phyloP scores from a whole-genome alignment of 805 yeast species.

The Sungouiella thailandica region DNA sequence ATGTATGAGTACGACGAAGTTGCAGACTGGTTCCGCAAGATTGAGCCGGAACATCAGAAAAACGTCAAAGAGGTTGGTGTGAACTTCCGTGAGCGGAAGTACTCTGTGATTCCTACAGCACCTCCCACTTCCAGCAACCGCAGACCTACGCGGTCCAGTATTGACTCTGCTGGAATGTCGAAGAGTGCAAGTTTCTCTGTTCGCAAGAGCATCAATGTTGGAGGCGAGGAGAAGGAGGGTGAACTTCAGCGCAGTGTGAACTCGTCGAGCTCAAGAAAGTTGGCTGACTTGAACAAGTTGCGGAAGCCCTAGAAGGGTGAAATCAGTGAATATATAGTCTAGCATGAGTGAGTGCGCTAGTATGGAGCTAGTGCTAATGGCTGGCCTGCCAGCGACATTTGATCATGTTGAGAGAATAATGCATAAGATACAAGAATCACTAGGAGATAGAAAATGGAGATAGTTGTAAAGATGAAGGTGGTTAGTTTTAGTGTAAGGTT shows the following conservation, averaged over 20 bases:
- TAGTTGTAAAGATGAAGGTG: too few species aligned
- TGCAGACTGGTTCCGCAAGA: conserved; percentile 70
- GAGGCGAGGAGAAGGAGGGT: conserved; percentile 5
- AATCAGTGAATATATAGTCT: not conserved
- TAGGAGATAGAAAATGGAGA: too few species aligned
- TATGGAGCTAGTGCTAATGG: too few species aligned
- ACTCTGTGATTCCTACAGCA: conserved; percentile 73
- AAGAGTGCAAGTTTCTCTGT: conserved; percentile 17
- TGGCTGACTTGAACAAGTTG: conserved; percentile 26
- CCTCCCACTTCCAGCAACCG: conserved; percentile 38
- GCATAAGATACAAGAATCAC: too few species aligned
- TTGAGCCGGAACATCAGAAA: conserved; percentile 50
- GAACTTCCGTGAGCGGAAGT: conserved; percentile 63
- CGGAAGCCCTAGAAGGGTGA: conserved; percentile 19
- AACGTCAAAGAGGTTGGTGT: conserved; percentile 68
- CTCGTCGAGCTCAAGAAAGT: conserved; percentile 19
- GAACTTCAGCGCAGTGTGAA: conserved; percentile 6
- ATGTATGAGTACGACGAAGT: conserved; percentile 81
- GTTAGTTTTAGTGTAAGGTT: too few species aligned
- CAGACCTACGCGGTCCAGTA: not conserved
- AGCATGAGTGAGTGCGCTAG: too few species aligned
- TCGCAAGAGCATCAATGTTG: conserved; percentile 21
- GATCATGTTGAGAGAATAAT: too few species aligned
- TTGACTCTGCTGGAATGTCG: conserved; percentile 2
- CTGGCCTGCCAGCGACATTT: too few species aligned